phyloP scores from a whole-genome alignment of 257 asterid genomes.

The Phtheirospermum japonicum region DNA sequence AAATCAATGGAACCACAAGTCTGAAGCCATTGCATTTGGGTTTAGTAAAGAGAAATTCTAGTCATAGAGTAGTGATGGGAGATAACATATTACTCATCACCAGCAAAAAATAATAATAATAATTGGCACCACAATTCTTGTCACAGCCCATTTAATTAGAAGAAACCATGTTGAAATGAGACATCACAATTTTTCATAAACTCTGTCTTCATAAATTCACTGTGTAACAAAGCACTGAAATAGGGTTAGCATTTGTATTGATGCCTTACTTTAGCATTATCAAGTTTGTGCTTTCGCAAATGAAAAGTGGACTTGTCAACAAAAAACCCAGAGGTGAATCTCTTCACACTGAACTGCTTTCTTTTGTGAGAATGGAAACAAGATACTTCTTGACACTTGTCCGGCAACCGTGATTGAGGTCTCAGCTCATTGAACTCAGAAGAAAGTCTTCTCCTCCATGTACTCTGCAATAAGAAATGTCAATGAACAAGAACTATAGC shows the following conservation, averaged over 20 bases:
- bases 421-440: constrained; percentile 37
- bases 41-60: background rate
- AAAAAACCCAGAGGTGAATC: constrained; percentile 57
- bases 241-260: constrained; percentile 7
- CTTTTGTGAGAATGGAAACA: constrained; percentile 61
- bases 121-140: constrained; percentile 13
- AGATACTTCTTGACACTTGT: constrained; percentile 40
- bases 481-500: constrained; percentile 19
- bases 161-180: constrained; percentile 14
- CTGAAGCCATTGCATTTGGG: background rate
- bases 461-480: constrained; percentile 58
- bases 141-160: constrained; percentile 13
- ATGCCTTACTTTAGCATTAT: constrained; percentile 45
- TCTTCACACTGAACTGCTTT: constrained; percentile 38
- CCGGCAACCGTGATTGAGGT: constrained; percentile 31
- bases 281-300: constrained; percentile 36
- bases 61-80: constrained; percentile 15
- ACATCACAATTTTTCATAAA: constrained; percentile 15
- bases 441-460: constrained; percentile 46
- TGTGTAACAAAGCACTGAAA: constrained; percentile 13
- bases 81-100: constrained; percentile 19
- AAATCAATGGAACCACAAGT: constrained; percentile 9
- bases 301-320: constrained; percentile 62
- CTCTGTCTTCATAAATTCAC: constrained; percentile 18
- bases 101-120: background rate